These are phyloP conservation scores for Abrus precatorius DNA, from an alignment of 306 rosid genomes.

Conservation along the genomic window DNA sequence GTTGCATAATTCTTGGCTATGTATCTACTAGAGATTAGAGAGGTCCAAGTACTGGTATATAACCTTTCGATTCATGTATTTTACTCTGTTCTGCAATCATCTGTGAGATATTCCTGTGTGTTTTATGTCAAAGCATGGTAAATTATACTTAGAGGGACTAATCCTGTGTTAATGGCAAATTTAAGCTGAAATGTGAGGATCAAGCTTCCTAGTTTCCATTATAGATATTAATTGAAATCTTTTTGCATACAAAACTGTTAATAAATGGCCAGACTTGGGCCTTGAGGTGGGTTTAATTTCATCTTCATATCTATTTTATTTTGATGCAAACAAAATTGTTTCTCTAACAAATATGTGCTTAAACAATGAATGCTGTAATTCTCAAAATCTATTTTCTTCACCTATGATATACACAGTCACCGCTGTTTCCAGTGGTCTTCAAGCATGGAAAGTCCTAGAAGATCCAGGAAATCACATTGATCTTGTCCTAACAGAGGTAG, in stretches of 20 bases:
- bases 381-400: slow-evolving; percentile 18
- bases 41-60: background rate
- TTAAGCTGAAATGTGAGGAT: slow-evolving; percentile 34
- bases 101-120: slow-evolving; percentile 11
- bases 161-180: slow-evolving; percentile 9
- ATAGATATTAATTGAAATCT: slow-evolving; percentile 12
- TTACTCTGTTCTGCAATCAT: slow-evolving; percentile 2
- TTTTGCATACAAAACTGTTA: slow-evolving; percentile 33
- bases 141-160: background rate
- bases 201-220: slow-evolving; percentile 7
- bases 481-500: slow-evolving; percentile 72
- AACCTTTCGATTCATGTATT: slow-evolving; percentile 17
- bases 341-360: slow-evolving; percentile 13
- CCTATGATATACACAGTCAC: slow-evolving; percentile 60
- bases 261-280: background rate
- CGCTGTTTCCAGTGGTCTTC: slow-evolving; percentile 72
- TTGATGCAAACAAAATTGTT: slow-evolving; percentile 20
- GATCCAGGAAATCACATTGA: slow-evolving; percentile 61
- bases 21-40: background rate
- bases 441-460: slow-evolving; percentile 70
- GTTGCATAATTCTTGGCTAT: slow-evolving; percentile 8
- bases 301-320: slow-evolving; percentile 17
- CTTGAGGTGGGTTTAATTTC: slow-evolving; percentile 11
- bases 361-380: slow-evolving; percentile 19
- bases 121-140: slow-evolving; percentile 33